Evolutionary conservation across 2,329 filamentous ascomycete species (phyloP).

Genomic region (Emergomyces orientalis): DNA sequence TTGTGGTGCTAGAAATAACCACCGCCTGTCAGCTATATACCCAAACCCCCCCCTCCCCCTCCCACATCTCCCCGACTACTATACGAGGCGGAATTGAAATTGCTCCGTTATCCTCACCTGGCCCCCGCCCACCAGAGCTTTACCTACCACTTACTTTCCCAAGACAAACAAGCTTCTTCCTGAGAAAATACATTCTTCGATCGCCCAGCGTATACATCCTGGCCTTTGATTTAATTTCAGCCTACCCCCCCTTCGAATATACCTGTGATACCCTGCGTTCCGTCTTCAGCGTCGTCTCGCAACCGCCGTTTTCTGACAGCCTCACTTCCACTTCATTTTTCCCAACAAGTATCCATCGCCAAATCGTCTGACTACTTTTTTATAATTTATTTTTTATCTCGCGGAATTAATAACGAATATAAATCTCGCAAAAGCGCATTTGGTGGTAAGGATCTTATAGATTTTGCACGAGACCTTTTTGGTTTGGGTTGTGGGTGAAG

Average conservation of each 20-base stretch:
- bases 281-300: background rate
- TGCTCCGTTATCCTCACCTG: background rate
- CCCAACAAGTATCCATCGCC: background rate
- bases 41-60: background rate
- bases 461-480: background rate
- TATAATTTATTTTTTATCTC: background rate
- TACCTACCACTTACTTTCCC: background rate
- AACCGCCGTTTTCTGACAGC: background rate
- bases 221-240: background rate
- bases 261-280: slow-evolving; percentile 1
- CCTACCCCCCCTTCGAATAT: background rate
- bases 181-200: background rate
- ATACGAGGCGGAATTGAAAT: slow-evolving; percentile 5
- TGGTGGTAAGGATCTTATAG: background rate
- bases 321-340: background rate
- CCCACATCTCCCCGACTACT: background rate
- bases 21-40: background rate
- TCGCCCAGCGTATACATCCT: background rate
- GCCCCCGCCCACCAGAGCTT: background rate
- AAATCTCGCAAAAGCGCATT: background rate
- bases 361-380: background rate
- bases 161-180: background rate
- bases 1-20: background rate
- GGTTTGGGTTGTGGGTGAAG: slow-evolving; percentile 9
- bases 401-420: background rate